Base-by-base conservation (phyloP, 768 basidiomycete genomes). In the Russula griseocarnosa region DNA sequence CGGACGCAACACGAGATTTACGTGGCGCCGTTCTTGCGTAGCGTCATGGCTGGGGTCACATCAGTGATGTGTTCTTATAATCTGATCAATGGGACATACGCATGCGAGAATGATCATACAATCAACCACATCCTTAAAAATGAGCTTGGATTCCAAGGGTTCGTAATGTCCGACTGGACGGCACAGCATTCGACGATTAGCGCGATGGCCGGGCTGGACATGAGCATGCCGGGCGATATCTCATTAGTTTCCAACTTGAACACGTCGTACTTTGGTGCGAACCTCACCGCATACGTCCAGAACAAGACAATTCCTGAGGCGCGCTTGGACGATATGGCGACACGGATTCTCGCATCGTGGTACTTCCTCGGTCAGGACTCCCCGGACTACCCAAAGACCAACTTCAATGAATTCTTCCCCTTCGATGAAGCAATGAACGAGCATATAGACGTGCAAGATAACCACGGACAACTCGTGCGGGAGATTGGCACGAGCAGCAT, bases 61-160 rank as follows among this genome's bases (percentile, higher is more conserved):
- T 82, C 81, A 60, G 76, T 90, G 63, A 91, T 91, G 88, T 91
- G 88, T 77, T 84, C 83, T 53, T 89, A 89, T 74, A 88, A 90
- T 70, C 71, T 84, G 52, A 72, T 88, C 65, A 89, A 90, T 66
- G 82, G 82, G 38, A 87, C 86, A 0, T 90, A 83, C 66, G 87
- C 90, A 0, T 91, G 89, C 73, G 84, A 90, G 71, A 88, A 89
- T 68, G 79, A 85, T 73, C 83, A 83, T 66, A 78, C 83, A 53
- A 70, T 90, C 72, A 90, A 90, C 72, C 82, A 84, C 59, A 79
- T 92, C 22, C 76, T 92, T 61, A 92, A 92, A 76, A 76, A 79
- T 52, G 86, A 92, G 74, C 82, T 80, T 57, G 88, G 85, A 10
- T 92, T 91, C 79, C 87, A 87, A 75, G 90, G 89, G 46, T 88